Base-by-base conservation (phyloP, 257 asterid genomes). In the Gynochthodes officinalis region DNA sequence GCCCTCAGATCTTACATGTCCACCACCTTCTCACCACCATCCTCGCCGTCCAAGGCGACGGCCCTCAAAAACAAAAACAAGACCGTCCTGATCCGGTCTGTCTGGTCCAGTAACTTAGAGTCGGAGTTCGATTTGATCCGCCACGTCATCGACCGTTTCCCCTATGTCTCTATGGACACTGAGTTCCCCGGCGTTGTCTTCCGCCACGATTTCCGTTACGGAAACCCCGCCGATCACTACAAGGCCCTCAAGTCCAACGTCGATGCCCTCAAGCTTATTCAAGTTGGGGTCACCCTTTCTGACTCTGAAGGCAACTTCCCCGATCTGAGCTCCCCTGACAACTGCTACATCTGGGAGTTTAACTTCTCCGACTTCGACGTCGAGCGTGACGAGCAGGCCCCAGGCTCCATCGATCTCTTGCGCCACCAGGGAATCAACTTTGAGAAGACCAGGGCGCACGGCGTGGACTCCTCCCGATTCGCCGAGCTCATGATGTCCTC, bases 161-260 rank as follows among this genome's bases (percentile, higher is more conserved):
- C 91, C 6, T 87, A 63, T 53, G 80, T 86, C 0, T 84, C 97
- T 12, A 87, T 90, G 90, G 96, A 89, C 72, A 90, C 97, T 2
- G 97, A 90, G 84, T 90, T 90, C 33, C 97, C 97, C 23, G 97
- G 96, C 40, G 84, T 87, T 16, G 81, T 91, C 28, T 50, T 77
- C 81, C 88, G 87, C 52, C 85, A 75, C 49, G 81, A 80, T 59
- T 60, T 57, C 58, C 81, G 77, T n/a, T 79, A 39, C 37, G 79
- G 83, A 33, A 75, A 72, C 81, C 92, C 91, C 1, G 32, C 37
- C 25, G 84, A 84, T n/a, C 88, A 78, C 67, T 91, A 89, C 84
- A 76, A 67, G 52, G 80, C 84, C 0, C 87, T 91, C 48, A 91
- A 89, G 78, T 52, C 85, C 7, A 91, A 89, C 67, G 97, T 91